Conservation (phyloP, 371 early-diverging fungal genomes). For the Rhizopus delemar region DNA sequence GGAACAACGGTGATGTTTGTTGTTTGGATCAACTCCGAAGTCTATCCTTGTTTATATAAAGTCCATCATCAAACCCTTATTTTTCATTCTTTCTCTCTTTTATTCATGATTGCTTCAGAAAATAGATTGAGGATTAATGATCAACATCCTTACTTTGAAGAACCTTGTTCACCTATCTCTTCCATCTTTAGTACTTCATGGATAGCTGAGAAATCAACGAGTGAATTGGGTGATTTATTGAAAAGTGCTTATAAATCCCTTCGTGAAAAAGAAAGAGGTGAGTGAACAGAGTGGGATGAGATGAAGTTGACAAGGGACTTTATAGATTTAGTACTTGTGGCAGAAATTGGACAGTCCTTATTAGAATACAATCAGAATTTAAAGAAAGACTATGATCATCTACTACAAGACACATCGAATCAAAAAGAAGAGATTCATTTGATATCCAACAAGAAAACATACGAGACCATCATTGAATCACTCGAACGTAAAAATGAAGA, state of each 20-base stretch:
- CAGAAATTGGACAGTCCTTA: constrained; percentile 60
- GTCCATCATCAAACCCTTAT: too few relatives aligned
- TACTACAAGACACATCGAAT: constrained; percentile 39
- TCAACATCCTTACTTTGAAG: constrained; percentile 8
- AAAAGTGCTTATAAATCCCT: constrained; percentile 42
- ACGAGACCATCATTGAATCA: constrained; percentile 40
- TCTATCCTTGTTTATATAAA: too few relatives aligned
- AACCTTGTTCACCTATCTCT: constrained; percentile 32
- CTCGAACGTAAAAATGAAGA: constrained; percentile 47
- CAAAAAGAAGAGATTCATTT: constrained; percentile 27
- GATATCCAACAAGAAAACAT: constrained; percentile 31
- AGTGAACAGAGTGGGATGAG: constrained; percentile 4
- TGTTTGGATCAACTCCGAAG: too few relatives aligned
- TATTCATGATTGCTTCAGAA: constrained; percentile 24
- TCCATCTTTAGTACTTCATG: constrained; percentile 36
- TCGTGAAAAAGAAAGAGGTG: constrained; percentile 44
- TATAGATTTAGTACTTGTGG: constrained; percentile 55
- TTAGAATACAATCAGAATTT: constrained; percentile 54
- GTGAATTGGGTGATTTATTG: constrained; percentile 34
- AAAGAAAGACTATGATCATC: constrained; percentile 51
- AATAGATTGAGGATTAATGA: constrained; percentile 8
- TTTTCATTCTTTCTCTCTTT: constrained; percentile 3
- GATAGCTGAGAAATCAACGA: constrained; percentile 47
- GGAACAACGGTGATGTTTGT: too few relatives aligned
- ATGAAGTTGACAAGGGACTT: not conserved